A percentile compares a stretch with the other conserved stretches of the same genome.
Evolutionary conservation across 116 monocot species (phyloP).

Genomic region (Posidonia oceanica): DNA sequence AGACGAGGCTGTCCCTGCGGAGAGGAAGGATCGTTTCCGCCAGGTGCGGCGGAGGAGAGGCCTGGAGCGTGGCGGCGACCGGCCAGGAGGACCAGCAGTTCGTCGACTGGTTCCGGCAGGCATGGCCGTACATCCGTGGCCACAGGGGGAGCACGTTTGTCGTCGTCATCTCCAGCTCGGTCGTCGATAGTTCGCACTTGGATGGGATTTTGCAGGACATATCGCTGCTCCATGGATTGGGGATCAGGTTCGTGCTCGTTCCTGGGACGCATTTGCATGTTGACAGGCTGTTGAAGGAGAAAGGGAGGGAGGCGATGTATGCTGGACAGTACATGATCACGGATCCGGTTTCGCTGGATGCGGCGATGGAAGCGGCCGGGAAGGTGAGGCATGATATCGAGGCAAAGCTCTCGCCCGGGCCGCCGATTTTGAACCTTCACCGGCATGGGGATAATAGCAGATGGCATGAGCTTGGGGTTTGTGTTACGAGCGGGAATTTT

Average conservation of each 20-base stretch:
- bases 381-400: conserved; percentile 42
- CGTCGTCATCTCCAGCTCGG: conserved; percentile 65
- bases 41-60: too few relatives aligned
- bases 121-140: conserved; percentile 78
- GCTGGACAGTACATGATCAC: conserved; percentile 58
- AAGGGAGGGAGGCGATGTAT: conserved; percentile 54
- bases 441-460: conserved; percentile 58
- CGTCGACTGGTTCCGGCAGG: conserved; percentile 76
- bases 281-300: conserved; percentile 62
- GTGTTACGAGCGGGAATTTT: conserved; percentile 69
- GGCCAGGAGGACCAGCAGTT: conserved; percentile 25
- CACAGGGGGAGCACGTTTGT: conserved; percentile 81
- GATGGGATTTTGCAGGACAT: conserved; percentile 83
- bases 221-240: conserved; percentile 88
- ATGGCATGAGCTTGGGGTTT: conserved; percentile 59
- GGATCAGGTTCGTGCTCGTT: conserved; percentile 85
- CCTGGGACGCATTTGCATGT: conserved; percentile 83
- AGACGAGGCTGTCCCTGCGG: too few relatives aligned
- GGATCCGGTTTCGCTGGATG: conserved; percentile 53
- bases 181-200: conserved; percentile 49
- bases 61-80: background rate
- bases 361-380: conserved; percentile 70
- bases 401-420: conserved; percentile 77
- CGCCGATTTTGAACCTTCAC: conserved; percentile 49
- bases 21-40: too few relatives aligned